Base-by-base conservation (phyloP, 371 early-diverging fungal species). In the Rhizopus stolonifer region DNA sequence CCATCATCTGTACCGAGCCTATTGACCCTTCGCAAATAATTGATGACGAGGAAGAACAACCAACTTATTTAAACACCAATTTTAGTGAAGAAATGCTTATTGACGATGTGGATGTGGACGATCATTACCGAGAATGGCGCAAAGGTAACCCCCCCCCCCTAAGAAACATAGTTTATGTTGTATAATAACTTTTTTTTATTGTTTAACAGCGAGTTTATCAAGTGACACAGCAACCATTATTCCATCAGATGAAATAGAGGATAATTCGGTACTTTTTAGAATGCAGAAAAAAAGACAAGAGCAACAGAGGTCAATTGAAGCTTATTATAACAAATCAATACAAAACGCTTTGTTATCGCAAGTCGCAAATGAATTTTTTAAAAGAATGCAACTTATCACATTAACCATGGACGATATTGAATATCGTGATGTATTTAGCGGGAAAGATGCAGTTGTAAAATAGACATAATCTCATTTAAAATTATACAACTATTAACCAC, bases 371-470 rank as follows among this genome's bases (percentile, higher is more conserved):
- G 83, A 86, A 14, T 90, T 95, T 63, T 72, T 80, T 39, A 70
- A 61, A 34, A 58, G 73, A 18, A 58, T 51, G 19, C 19, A n/a
- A 3, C 40, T 87, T 22, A 86, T 89, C 51, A 86, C 90, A 1
- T 13, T 87, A 18, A 69, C 69, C 22, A 89, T 88, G 56, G 86
- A 94, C 57, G 77, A 78, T 10, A 78, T 93, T 23, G 90, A 91
- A 63, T 87, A 93, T 60, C 81, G 76, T 46, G 72, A 85, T 52
- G 85, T 83, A 42, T 93, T 94, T 61, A 75, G 76, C 33, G 96
- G 94, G 42, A 75, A 82, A 54, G 90, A 90, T 15, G 92, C 88
- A 8, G 90, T 93, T 46, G 93, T 88, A 78, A 57, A 10, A 4
- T 29, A 7, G 10, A 4, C 31, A 7, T 7, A 29, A 29, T 10